Percentiles rank a stretch among this genome's conserved stretches.
These are phyloP conservation scores for Hymenoscyphus linearis DNA, from an alignment of 2,329 filamentous ascomycete species.

Conservation along the genomic window DNA sequence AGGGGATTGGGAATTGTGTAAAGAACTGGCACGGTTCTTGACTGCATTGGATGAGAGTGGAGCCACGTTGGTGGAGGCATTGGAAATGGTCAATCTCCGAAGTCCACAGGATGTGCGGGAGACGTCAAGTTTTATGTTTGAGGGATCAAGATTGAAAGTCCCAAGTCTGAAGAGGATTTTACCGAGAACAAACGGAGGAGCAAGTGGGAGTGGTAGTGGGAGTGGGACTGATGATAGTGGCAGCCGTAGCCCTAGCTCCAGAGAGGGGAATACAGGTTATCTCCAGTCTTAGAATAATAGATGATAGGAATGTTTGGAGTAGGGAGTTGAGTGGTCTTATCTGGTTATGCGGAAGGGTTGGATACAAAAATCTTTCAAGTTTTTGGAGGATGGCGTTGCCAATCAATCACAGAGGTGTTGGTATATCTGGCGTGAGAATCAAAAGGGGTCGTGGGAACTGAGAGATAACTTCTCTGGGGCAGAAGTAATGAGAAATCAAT, in stretches of 20 bases:
- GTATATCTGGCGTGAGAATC: neutral
- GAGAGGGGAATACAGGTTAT: slow-evolving; percentile 17
- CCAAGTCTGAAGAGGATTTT: slow-evolving; percentile 13
- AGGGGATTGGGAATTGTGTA: slow-evolving; percentile 92
- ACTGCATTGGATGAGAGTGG: slow-evolving; percentile 88
- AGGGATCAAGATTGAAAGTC: slow-evolving; percentile 33
- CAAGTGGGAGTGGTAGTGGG: slow-evolving; percentile 28
- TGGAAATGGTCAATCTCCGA: slow-evolving; percentile 55
- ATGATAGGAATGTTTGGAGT: neutral
- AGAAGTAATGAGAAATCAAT: neutral
- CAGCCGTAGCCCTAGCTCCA: slow-evolving; percentile 21
- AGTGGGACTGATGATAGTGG: slow-evolving; percentile 26
- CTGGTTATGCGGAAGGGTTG: neutral
- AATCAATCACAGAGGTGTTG: neutral
- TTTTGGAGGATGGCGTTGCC: neutral
- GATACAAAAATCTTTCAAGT: neutral
- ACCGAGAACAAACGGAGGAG: slow-evolving; percentile 27
- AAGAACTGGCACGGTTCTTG: slow-evolving; percentile 89
- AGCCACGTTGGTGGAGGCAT: slow-evolving; percentile 67
- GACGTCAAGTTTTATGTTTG: slow-evolving; percentile 36
- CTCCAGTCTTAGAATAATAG: slow-evolving; percentile 14
- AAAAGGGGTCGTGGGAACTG: neutral
- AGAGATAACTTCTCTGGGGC: neutral
- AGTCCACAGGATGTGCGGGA: slow-evolving; percentile 32
- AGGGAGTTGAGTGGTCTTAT: neutral